A percentile compares a stretch with the other conserved stretches of the same genome.
phyloP scores from a whole-genome alignment of 2,329 filamentous ascomycete species.

The Aspergillus fumigatiaffinis region DNA sequence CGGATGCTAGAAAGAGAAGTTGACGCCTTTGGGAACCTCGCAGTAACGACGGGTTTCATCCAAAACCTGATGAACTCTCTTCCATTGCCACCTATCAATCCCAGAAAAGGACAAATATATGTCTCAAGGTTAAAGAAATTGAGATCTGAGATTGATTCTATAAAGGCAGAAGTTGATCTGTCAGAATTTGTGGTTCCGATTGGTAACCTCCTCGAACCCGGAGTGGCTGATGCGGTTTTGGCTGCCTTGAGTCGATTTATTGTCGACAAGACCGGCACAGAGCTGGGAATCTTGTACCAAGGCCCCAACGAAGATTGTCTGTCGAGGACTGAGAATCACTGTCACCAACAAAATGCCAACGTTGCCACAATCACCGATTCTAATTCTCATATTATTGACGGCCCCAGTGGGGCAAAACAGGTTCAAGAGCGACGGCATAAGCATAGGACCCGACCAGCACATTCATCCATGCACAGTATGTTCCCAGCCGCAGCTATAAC shows the following conservation, averaged over 20 bases:
- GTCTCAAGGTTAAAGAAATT: conserved; percentile 30
- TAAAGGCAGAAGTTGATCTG: conserved; percentile 40
- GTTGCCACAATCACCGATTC: too few relatives aligned
- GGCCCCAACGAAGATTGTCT: conserved; percentile 42
- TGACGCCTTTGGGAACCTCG: conserved; percentile 35
- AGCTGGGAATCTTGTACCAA: conserved; percentile 44
- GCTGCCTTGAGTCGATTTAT: conserved; percentile 38
- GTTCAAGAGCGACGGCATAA: conserved; percentile 39
- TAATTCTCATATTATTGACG: too few relatives aligned
- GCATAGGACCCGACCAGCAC: conserved; percentile 42
- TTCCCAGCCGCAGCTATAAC: background rate
- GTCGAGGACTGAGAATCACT: conserved; percentile 24
- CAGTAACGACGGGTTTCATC: conserved; percentile 38
- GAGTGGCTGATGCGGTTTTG: conserved; percentile 36
- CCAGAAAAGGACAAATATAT: conserved; percentile 41
- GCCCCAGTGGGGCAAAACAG: background rate
- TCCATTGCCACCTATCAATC: conserved; percentile 36
- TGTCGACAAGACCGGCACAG: conserved; percentile 35
- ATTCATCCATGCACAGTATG: conserved; percentile 24
- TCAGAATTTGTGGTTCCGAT: conserved; percentile 40
- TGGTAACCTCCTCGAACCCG: conserved; percentile 41
- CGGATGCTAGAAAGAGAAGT: conserved; percentile 32
- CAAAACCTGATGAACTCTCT: conserved; percentile 35
- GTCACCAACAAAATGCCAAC: conserved; percentile 12
- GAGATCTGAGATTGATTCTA: conserved; percentile 35